Evolutionary conservation across 768 basidiomycete species (phyloP), one percentile per base, ranked within the genome.

Genomic region (Russula sp.): DNA sequence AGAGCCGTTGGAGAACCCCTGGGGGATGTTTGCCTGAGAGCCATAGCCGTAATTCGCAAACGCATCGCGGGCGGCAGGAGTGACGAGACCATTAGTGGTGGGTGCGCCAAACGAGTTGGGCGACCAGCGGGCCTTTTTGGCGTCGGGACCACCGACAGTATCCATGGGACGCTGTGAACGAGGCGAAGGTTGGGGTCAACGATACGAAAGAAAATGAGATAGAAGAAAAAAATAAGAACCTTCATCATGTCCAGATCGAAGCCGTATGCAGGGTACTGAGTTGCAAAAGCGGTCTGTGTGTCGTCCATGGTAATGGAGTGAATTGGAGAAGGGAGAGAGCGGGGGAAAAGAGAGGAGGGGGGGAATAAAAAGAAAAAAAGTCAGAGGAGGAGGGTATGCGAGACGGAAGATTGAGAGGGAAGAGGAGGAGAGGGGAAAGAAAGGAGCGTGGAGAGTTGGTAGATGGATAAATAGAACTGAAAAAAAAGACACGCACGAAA

Each of bases 181-280:
- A 56, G 16, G 20, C 11, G 8, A 43, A 1, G 32, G 39, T 52
- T 13, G 11, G 14, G 13, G 7, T 29, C 8, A 8, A 25, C 18
- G 18, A 25, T 58, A n/a, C 50, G 59, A 52, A 49, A 42, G 13
- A 57, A 46, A 46, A 45, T 3, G 25, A 22, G 18, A 3, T 18
- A 39, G 14, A 13, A 42, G 41, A 29, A 38, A 36, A 36, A 38
- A 9, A 47, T 9, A 73, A 77, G 16, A 39, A 87, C 90, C 87
- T 92, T 92, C 88, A 90, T 91, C 89, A 92, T 91, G 75, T 92
- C 89, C 82, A 91, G 78, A 71, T 91, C 89, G 77, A 91, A 87
- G 61, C 74, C 77, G 81, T 88, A 90, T 65, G 80, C 73, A 65
- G 81, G 79, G 73, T 90, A 90, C 69, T 85, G 86, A 58, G 77